Evolutionary conservation across 441 rosid species (phyloP).

Genomic region (Populus hybrid): DNA sequence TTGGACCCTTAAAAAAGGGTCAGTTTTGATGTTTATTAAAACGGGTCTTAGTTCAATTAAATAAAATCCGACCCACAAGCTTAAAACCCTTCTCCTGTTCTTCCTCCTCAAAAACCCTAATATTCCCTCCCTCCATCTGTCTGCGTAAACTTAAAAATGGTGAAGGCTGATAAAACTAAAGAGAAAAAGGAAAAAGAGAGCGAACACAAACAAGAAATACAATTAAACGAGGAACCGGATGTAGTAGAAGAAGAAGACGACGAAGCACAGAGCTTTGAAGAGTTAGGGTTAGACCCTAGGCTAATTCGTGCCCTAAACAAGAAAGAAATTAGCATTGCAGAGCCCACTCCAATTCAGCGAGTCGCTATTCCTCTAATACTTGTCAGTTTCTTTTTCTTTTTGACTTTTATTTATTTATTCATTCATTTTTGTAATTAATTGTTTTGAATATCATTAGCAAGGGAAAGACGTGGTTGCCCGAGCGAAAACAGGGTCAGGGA

Average conservation of each 20-base stretch:
- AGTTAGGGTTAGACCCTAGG: slow-evolving; percentile 57
- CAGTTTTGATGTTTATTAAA: no score
- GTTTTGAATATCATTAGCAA: slow-evolving; percentile 37
- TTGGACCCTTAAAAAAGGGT: no score
- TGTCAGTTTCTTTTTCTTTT: slow-evolving; percentile 30
- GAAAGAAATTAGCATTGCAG: slow-evolving; percentile 46
- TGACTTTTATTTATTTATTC: neutral
- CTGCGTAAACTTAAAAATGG: neutral
- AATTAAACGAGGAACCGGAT: neutral
- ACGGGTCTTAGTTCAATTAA: neutral
- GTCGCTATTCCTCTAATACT: slow-evolving; percentile 73
- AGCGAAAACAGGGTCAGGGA: slow-evolving; percentile 92
- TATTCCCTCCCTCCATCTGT: neutral
- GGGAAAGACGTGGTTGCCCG: slow-evolving; percentile 93
- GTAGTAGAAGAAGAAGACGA: slow-evolving; percentile 31
- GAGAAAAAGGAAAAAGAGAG: slow-evolving; percentile 5
- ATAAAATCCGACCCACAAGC: neutral
- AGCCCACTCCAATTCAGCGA: slow-evolving; percentile 77
- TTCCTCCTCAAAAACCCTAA: neutral
- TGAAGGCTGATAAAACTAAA: neutral
- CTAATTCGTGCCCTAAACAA: slow-evolving; percentile 69
- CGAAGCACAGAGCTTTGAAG: slow-evolving; percentile 49
- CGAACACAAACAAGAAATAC: slow-evolving; percentile 1
- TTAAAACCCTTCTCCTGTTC: neutral
- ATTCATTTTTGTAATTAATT: neutral